A percentile compares a stretch with the other conserved stretches of the same genome.
Conservation (phyloP, 768 basidiomycete genomes). For the Ephemerocybe angulata region DNA sequence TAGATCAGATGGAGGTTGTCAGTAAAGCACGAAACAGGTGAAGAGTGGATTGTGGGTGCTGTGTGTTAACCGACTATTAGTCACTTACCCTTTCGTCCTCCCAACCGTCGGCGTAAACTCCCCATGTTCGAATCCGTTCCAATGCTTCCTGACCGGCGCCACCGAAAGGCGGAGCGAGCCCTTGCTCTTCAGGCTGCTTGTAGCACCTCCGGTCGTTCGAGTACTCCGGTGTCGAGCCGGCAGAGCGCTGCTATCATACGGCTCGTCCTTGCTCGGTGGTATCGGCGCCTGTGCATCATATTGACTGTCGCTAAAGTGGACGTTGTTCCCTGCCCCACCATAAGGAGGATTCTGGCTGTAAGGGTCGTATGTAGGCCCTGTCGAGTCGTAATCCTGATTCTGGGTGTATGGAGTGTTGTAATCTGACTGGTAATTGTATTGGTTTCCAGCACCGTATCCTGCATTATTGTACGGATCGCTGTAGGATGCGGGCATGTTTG, state of each 20-base stretch:
- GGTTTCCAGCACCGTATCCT: slow-evolving; percentile 14
- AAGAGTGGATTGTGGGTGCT: too few relatives aligned
- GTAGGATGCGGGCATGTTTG: neutral
- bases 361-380: slow-evolving; percentile 34
- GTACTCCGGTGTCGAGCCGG: neutral
- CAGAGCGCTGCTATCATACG: neutral
- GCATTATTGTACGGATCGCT: slow-evolving; percentile 12
- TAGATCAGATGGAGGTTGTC: neutral
- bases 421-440: slow-evolving; percentile 32
- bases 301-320: slow-evolving; percentile 1
- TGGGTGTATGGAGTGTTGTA: slow-evolving; percentile 50
- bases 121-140: slow-evolving; percentile 38
- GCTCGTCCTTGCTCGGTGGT: neutral
- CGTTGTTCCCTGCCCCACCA: slow-evolving; percentile 21
- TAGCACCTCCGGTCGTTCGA: slow-evolving; percentile 17
- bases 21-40: too few relatives aligned
- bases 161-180: slow-evolving; percentile 16
- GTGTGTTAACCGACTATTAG: too few relatives aligned
- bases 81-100: slow-evolving; percentile 8
- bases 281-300: neutral
- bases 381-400: slow-evolving; percentile 53
- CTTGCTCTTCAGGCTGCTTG: slow-evolving; percentile 11
- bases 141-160: slow-evolving; percentile 25
- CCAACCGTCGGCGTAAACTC: slow-evolving; percentile 36
- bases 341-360: slow-evolving; percentile 23